A percentile compares a stretch with the other conserved stretches of the same genome.
These are phyloP conservation scores for Fraxinus cuspidata DNA, from an alignment of 257 asterid species.

Conservation along the genomic window DNA sequence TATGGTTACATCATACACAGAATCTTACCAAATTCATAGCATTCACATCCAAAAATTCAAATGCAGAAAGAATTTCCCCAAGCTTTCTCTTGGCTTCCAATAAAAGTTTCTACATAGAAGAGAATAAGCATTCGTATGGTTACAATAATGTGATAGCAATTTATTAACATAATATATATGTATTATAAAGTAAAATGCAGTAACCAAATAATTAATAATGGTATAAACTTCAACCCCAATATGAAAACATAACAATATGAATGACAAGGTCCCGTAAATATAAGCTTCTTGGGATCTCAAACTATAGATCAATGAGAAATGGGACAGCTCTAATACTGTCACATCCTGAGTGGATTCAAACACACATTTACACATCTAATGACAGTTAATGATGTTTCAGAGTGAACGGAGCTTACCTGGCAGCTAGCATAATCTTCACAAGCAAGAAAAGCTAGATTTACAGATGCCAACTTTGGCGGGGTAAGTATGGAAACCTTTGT, in stretches of 20 bases:
- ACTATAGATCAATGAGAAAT: not conserved
- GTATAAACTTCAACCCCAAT: not conserved
- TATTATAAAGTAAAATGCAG: not conserved
- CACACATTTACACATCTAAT: conserved; percentile 1
- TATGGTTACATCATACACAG: not conserved
- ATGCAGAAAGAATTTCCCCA: conserved; percentile 97
- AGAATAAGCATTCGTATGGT: conserved; percentile 22
- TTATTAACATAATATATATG: not conserved
- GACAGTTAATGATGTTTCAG: not conserved
- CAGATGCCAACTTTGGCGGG: conserved; percentile 87
- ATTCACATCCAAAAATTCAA: conserved; percentile 78
- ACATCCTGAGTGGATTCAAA: conserved; percentile 5
- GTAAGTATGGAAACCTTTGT: conserved; percentile 94
- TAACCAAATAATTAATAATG: conserved; percentile 1
- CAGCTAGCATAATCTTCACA: conserved; percentile 88
- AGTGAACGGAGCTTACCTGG: conserved; percentile 59
- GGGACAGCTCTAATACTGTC: conserved; percentile 16
- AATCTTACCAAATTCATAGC: conserved; percentile 90
- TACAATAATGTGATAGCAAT: conserved; percentile 3
- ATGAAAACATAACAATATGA: conserved; percentile 6
- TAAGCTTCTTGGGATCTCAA: not conserved
- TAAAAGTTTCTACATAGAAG: conserved; percentile 65
- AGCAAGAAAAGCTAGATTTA: conserved; percentile 90
- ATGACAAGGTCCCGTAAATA: not conserved
- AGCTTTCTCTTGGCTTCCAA: conserved; percentile 83